Evolutionary conservation across 768 basidiomycete species (phyloP), one percentile per base, ranked within the genome.

Genomic region (Lactifluus rugatus): DNA sequence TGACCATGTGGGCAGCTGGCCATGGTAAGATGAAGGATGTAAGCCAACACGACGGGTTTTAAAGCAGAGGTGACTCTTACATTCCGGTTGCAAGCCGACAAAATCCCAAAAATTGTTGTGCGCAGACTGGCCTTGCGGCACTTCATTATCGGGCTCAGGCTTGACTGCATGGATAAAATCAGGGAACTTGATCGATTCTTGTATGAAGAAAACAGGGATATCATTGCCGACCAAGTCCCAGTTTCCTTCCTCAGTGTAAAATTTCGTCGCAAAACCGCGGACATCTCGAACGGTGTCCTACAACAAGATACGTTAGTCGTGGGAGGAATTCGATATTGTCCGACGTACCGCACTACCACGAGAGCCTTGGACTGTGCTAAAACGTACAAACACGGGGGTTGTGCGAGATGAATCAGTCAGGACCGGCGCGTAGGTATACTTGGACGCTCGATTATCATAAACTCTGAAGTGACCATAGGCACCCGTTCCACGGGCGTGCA

Each of bases 101-200:
- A 86, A 92, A 66, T 92, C 90, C 88, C 89, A 93, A 61, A 91
- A 89, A 65, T 87, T 90, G 72, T 93, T 89, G 66, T 92, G 89
- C 1, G 85, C 83, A 17, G 65, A 71, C 67, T 86, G 84, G 3
- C 80, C 84, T 49, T 79, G 78, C 3, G 85, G 85, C 0, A 87
- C 78, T 63, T 93, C 92, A 58, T 87, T 89, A 46, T 89, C 80
- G 3, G 89, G 90, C 67, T 93, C 89, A 1, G 91, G 89, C 67
- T 89, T 86, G 21, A 87, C 85, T 5, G 91, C 85, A 67, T 93
- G 92, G 34, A 93, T 75, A 52, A 93, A 71, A 66, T 94, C 91
- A 14, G 87, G 86, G 68, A 93, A 93, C 69, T 93, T 87, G 70
- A 90, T 83, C 2, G 83, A 82, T 59, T 87, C 84, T 66, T 86